Evolutionary conservation across 352 stramenopile species (phyloP), one percentile per base, ranked within the genome.

Genomic region (Pythium rhizo-oryzae): DNA sequence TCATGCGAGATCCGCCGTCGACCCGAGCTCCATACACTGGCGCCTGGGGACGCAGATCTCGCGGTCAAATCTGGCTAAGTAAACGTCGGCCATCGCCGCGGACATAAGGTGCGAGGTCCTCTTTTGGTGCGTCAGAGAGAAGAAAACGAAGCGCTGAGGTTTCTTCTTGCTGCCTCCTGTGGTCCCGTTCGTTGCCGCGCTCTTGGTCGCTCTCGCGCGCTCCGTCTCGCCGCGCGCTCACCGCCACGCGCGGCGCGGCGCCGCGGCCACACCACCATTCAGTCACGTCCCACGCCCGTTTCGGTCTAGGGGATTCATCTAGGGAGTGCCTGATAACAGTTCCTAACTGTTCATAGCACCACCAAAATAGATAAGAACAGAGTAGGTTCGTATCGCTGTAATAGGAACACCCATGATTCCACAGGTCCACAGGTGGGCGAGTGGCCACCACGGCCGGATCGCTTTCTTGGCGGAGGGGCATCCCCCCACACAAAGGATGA

Each of bases 11-110:
- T 53, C 35, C 49, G 28, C 3, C 49, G 24, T 58, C 30, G n/a
- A 51, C 62, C 41, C 33, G 19, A 7, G 28, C 19, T 11, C 8
- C 35, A 11, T 16, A 41, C 35, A 41, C 13, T 1, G 35, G 8
- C 4, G 1, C 4, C 12, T 11, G 35, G 12, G 23, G 43, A 58
- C 28, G 28, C 28, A 24, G 47, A 64, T 57, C 60, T 54, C 53
- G 18, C 15, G 41, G 19, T 77, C 70, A 62, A 71, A 77, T 77
- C 60, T 73, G 70, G 70, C 70, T 77, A 77, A 77, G 65, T 64
- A 65, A 53, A 50, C 28, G 39, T 76, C 65, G 55, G 62, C 50
- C 49, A 67, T 67, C 37, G 60, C 39, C 4, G 51, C 33, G 41
- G 28, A 33, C n/a, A 33, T 6, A 25, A 25, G 11, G 6, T n/a